Evolutionary conservation across 23 red algal species (phyloP).

Genomic region (Agarophyton chilense): DNA sequence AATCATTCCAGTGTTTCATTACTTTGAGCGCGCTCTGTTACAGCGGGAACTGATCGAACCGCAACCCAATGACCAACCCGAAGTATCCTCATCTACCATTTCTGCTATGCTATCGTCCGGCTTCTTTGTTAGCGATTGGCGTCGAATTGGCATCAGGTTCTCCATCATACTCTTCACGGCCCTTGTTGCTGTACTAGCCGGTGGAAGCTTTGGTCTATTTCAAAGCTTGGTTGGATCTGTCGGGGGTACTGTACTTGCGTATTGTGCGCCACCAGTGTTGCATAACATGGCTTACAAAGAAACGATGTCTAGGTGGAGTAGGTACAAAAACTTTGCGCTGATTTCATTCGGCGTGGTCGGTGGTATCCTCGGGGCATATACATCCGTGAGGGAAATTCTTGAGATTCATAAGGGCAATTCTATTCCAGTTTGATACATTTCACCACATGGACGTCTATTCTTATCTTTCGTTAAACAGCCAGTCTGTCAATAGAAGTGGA

Average conservation of each 20-base stretch:
- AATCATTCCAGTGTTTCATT: slow-evolving; percentile 90
- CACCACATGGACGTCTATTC: not conserved
- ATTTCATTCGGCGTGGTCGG: slow-evolving; percentile 46
- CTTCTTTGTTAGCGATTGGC: slow-evolving; percentile 67
- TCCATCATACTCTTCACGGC: slow-evolving; percentile 72
- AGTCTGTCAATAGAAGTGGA: too few relatives aligned
- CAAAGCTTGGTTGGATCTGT: slow-evolving; percentile 88
- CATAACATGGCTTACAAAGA: slow-evolving; percentile 51
- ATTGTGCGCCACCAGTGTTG: slow-evolving; percentile 79
- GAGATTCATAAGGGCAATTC: slow-evolving; percentile 42
- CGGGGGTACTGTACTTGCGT: slow-evolving; percentile 80
- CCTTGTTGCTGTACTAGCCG: slow-evolving; percentile 82
- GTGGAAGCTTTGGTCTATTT: slow-evolving; percentile 88
- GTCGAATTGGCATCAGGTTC: slow-evolving; percentile 59
- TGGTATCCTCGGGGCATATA: slow-evolving; percentile 35
- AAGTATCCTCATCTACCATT: slow-evolving; percentile 19
- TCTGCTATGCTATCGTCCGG: not conserved
- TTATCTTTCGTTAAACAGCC: too few relatives aligned
- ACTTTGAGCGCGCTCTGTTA: slow-evolving; percentile 73
- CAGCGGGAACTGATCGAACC: not conserved
- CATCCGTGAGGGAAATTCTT: slow-evolving; percentile 38
- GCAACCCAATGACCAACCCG: not conserved
- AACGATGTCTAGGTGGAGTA: not conserved
- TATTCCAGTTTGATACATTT: not conserved
- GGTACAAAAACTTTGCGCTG: slow-evolving; percentile 39